A percentile compares a stretch with the other conserved stretches of the same genome.
These are phyloP conservation scores for Lyophyllum shimeji DNA, from an alignment of 768 basidiomycete species.

Conservation along the genomic window DNA sequence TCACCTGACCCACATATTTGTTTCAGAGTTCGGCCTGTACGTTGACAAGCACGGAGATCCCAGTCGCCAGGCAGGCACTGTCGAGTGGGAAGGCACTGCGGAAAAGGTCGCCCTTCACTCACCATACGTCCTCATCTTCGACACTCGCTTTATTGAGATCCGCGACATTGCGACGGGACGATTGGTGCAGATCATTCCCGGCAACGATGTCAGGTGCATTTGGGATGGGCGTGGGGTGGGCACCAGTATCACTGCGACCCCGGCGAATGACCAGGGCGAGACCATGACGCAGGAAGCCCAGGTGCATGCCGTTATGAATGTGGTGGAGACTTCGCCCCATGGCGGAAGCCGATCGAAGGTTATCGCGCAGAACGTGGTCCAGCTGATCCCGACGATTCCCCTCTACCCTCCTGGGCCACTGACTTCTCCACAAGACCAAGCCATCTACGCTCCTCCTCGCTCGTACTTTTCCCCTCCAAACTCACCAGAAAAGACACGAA, in stretches of 20 bases:
- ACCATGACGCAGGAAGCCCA: slow-evolving; percentile 72
- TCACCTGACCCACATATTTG: background rate
- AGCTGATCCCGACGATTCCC: slow-evolving; percentile 75
- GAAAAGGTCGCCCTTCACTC: slow-evolving; percentile 90
- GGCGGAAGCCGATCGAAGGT: slow-evolving; percentile 42
- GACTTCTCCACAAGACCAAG: slow-evolving; percentile 3
- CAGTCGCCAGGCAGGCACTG: slow-evolving; percentile 66
- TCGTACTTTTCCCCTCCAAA: slow-evolving; percentile 17
- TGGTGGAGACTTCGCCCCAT: slow-evolving; percentile 42
- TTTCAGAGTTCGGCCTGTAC: slow-evolving; percentile 86
- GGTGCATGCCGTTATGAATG: slow-evolving; percentile 86
- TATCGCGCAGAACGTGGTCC: slow-evolving; percentile 72
- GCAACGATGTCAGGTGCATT: slow-evolving; percentile 81
- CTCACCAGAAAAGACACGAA: slow-evolving; percentile 14
- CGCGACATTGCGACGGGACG: slow-evolving; percentile 83
- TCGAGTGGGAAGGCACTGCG: slow-evolving; percentile 95
- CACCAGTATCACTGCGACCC: slow-evolving; percentile 65
- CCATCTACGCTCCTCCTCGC: slow-evolving; percentile 4
- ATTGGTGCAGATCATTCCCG: slow-evolving; percentile 82
- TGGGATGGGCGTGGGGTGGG: slow-evolving; percentile 80
- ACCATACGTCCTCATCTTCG: slow-evolving; percentile 89
- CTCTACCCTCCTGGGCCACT: slow-evolving; percentile 49
- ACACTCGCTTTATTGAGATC: slow-evolving; percentile 90
- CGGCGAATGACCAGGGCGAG: slow-evolving; percentile 60
- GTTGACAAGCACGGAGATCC: slow-evolving; percentile 94